A percentile compares a stretch with the other conserved stretches of the same genome.
phyloP scores from a whole-genome alignment of 1,284 basidiomycete species.

The Moesziomyces sp. region DNA sequence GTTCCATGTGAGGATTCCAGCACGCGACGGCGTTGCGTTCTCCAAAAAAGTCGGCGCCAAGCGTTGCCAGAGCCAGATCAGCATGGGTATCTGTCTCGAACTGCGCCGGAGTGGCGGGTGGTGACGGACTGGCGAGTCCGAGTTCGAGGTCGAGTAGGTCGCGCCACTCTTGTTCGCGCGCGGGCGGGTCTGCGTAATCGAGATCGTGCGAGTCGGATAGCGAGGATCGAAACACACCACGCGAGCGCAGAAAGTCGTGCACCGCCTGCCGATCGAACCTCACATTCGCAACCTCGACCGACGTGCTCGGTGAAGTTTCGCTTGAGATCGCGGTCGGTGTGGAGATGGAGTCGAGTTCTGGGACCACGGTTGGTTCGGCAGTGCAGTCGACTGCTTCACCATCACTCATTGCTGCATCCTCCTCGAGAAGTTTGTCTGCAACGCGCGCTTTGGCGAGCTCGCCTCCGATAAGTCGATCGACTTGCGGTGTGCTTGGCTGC shows the following conservation, averaged over 20 bases:
- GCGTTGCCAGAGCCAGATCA: slow-evolving; percentile 5
- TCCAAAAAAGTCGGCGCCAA: slow-evolving; percentile 45
- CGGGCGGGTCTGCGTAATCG: neutral
- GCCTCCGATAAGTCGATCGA: slow-evolving; percentile 6
- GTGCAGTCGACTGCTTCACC: too few relatives aligned
- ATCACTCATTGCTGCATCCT: neutral
- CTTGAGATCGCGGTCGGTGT: neutral
- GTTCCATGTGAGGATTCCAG: slow-evolving; percentile 45
- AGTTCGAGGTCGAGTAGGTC: slow-evolving; percentile 46
- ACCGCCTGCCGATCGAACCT: slow-evolving; percentile 37
- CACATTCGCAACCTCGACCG: neutral
- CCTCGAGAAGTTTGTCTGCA: neutral
- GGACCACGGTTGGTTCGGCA: too few relatives aligned
- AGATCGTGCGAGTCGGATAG: slow-evolving; percentile 2
- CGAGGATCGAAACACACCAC: slow-evolving; percentile 25
- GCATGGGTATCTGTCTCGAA: neutral
- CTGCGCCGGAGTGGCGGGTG: neutral
- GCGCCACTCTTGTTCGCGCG: slow-evolving; percentile 35
- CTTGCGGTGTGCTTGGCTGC: neutral
- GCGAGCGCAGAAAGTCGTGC: slow-evolving; percentile 35
- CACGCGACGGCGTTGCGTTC: slow-evolving; percentile 38
- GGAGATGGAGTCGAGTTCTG: neutral
- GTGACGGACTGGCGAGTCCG: slow-evolving; percentile 12
- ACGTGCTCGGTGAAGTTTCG: neutral
- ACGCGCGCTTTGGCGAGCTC: neutral